Percentiles rank a stretch among this genome's conserved stretches.
Evolutionary conservation across 2,329 filamentous ascomycete genomes (phyloP).

Genomic region (Alternaria gaisen): DNA sequence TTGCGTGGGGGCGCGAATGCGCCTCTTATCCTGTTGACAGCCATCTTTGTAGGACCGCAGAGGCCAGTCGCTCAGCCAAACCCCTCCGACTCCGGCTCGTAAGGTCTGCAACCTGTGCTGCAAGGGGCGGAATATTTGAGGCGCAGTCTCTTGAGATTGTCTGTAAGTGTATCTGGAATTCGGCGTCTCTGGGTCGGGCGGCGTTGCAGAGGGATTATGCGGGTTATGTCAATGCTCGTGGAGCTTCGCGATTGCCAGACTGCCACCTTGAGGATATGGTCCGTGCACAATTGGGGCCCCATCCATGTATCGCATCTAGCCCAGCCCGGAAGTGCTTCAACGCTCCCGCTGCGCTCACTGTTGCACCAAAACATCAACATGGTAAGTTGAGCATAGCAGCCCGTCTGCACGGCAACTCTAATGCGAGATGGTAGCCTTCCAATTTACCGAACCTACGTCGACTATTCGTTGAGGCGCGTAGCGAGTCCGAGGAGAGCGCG

Average conservation of each 20-base stretch:
- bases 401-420: not conserved
- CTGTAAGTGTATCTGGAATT: not conserved
- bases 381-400: conserved; percentile 15
- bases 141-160: conserved; percentile 8
- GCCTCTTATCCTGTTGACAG: conserved; percentile 93
- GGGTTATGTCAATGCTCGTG: conserved; percentile 21
- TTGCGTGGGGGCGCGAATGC: conserved; percentile 93
- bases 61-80: conserved; percentile 42
- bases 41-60: conserved; percentile 67
- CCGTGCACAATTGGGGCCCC: conserved; percentile 25
- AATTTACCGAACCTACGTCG: conserved; percentile 94
- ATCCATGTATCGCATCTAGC: conserved; percentile 16
- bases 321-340: conserved; percentile 14
- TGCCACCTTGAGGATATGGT: conserved; percentile 39
- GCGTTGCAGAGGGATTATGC: conserved; percentile 20
- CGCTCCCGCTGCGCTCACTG: conserved; percentile 9
- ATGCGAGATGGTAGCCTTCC: conserved; percentile 61
- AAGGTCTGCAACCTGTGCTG: conserved; percentile 4
- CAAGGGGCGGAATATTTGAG: conserved; percentile 1
- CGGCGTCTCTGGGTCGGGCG: conserved; percentile 8
- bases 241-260: conserved; percentile 41
- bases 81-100: conserved; percentile 45
- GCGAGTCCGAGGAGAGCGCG: conserved; percentile 91
- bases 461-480: conserved; percentile 92
- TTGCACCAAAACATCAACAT: conserved; percentile 22